Percentiles rank a stretch among this genome's conserved stretches.
These are phyloP conservation scores for Globisporangium viniferum DNA, from an alignment of 352 stramenopile species.

Conservation along the genomic window DNA sequence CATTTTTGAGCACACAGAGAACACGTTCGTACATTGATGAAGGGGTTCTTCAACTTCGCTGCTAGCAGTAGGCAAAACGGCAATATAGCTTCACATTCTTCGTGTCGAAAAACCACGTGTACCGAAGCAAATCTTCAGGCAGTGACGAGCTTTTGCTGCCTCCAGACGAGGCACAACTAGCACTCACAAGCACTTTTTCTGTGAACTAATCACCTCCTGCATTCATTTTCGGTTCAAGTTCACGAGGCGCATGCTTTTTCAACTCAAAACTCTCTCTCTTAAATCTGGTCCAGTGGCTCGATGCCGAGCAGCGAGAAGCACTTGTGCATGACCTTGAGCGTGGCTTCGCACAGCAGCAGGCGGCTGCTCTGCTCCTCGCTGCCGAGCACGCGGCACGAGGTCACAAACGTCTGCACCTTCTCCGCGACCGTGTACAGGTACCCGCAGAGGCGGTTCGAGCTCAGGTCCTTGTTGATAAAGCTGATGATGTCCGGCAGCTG, in stretches of 20 bases:
- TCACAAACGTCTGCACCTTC: constrained; percentile 98
- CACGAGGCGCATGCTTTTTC: not conserved
- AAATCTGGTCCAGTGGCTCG: constrained; percentile 93
- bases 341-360: constrained; percentile 95
- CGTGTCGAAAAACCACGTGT: too few relatives aligned
- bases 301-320: constrained; percentile 94
- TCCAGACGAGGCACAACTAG: too few relatives aligned
- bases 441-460: constrained; percentile 97
- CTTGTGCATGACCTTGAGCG: constrained; percentile 93
- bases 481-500: constrained; percentile 95
- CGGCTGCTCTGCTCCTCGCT: constrained; percentile 94
- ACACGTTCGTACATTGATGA: too few relatives aligned
- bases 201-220: too few relatives aligned
- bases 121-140: too few relatives aligned
- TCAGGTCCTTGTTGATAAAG: constrained; percentile 93
- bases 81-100: too few relatives aligned
- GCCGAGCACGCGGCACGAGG: constrained; percentile 96
- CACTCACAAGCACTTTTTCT: too few relatives aligned
- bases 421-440: constrained; percentile 97
- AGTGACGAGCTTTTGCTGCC: too few relatives aligned
- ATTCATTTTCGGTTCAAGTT: too few relatives aligned
- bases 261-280: constrained; percentile 27
- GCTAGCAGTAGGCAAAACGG: too few relatives aligned
- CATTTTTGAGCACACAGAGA: too few relatives aligned
- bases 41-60: too few relatives aligned